Evolutionary conservation across 2,329 filamentous ascomycete genomes (phyloP).

Genomic region (Xylariomycetidae sp.): DNA sequence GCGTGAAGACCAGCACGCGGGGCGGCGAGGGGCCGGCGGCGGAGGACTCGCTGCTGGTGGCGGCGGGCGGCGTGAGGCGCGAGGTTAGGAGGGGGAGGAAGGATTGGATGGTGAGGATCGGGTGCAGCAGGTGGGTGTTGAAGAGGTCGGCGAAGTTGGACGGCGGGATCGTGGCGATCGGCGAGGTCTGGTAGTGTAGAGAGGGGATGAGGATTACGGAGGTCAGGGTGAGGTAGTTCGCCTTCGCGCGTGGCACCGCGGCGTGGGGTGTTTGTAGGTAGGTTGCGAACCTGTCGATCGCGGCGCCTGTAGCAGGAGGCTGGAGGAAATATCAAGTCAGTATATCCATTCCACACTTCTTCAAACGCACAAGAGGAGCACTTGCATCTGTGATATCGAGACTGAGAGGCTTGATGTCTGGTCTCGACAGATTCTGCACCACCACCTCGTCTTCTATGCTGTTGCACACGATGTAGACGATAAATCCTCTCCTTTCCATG

Average conservation of each 20-base stretch:
- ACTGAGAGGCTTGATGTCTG: conserved; percentile 75
- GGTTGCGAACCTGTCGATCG: conserved; percentile 64
- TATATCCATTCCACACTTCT: neutral
- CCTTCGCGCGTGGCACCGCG: conserved; percentile 68
- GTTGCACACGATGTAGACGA: conserved; percentile 85
- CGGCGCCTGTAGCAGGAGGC: conserved; percentile 62
- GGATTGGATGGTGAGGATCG: conserved; percentile 80
- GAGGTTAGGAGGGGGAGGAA: conserved; percentile 75
- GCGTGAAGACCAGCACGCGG: conserved; percentile 66
- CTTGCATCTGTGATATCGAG: conserved; percentile 77
- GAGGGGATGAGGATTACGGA: conserved; percentile 81
- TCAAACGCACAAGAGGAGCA: conserved; percentile 8
- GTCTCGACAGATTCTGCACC: conserved; percentile 68
- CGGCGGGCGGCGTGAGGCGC: conserved; percentile 41
- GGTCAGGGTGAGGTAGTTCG: conserved; percentile 69
- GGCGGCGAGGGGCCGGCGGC: conserved; percentile 36
- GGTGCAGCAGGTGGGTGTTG: conserved; percentile 85
- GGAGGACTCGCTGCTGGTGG: conserved; percentile 14
- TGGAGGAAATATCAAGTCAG: conserved; percentile 27
- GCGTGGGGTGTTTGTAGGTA: conserved; percentile 69
- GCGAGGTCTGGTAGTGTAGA: conserved; percentile 71
- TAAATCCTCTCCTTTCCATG: conserved; percentile 83
- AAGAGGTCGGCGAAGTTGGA: conserved; percentile 84
- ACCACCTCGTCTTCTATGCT: conserved; percentile 78
- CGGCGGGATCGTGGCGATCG: conserved; percentile 78